Evolutionary conservation across 2,329 filamentous ascomycete species (phyloP).

Genomic region (Macrophomina phaseolina): DNA sequence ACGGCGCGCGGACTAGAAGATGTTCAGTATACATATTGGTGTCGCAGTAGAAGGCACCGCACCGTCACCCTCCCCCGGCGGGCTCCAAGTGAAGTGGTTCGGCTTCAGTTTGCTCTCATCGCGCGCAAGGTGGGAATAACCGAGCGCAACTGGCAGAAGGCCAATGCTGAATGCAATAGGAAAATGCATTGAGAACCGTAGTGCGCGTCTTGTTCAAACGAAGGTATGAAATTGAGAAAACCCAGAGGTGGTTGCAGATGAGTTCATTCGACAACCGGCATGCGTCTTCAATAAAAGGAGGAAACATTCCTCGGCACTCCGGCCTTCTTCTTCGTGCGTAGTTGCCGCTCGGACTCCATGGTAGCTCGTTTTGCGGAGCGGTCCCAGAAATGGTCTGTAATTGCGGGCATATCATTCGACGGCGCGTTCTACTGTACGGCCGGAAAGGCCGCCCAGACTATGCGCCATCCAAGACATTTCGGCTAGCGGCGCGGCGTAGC

Average conservation of each 20-base stretch:
- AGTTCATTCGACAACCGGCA: neutral
- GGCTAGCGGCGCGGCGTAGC: neutral
- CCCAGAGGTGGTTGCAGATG: neutral
- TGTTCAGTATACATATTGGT: neutral
- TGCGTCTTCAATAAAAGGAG: neutral
- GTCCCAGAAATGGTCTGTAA: neutral
- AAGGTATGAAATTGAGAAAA: neutral
- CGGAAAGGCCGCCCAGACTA: neutral
- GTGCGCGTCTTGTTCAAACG: neutral
- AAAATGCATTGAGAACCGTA: neutral
- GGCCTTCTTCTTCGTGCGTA: neutral
- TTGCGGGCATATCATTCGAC: neutral
- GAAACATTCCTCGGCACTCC: neutral
- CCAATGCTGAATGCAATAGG: neutral
- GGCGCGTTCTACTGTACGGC: neutral
- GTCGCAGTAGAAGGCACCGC: neutral
- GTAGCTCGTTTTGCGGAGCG: neutral
- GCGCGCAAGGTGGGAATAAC: neutral
- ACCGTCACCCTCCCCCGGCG: neutral
- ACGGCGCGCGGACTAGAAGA: slow-evolving; percentile 36
- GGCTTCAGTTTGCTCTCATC: neutral
- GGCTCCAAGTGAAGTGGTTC: slow-evolving; percentile 1
- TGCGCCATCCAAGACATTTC: neutral
- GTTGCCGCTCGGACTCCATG: neutral
- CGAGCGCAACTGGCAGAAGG: slow-evolving; percentile 1